A percentile compares a stretch with the other conserved stretches of the same genome.
Conservation (phyloP, 2,329 filamentous ascomycete species). For the Penicillium decumbens region DNA sequence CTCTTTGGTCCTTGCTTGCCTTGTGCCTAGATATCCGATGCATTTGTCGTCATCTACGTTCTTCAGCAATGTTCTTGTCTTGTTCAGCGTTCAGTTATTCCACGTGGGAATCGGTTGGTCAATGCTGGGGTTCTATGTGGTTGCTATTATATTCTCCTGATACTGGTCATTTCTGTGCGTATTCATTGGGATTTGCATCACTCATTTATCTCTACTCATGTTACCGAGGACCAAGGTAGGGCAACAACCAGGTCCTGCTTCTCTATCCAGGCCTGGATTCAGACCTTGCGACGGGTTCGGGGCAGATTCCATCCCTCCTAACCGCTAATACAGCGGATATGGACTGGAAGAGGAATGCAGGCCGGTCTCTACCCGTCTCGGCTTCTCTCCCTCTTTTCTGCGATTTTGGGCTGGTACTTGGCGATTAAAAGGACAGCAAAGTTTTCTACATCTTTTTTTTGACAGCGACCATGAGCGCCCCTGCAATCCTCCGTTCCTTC, state of each 20-base stretch:
- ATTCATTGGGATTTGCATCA: slow-evolving; percentile 10
- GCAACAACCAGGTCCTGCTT: neutral
- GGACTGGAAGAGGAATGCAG: neutral
- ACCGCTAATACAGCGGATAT: neutral
- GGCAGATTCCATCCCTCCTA: neutral
- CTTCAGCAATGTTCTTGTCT: slow-evolving; percentile 1
- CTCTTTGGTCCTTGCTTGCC: slow-evolving; percentile 5
- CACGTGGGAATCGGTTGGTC: slow-evolving; percentile 1
- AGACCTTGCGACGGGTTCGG: neutral
- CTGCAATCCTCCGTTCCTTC: neutral
- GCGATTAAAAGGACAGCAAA: slow-evolving; percentile 5
- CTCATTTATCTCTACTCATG: slow-evolving; percentile 1
- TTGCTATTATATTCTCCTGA: slow-evolving; percentile 2
- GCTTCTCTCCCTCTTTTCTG: neutral
- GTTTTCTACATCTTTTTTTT: neutral
- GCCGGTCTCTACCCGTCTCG: neutral
- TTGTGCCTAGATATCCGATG: slow-evolving; percentile 11
- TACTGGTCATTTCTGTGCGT: slow-evolving; percentile 5
- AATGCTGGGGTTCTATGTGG: neutral
- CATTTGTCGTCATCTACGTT: slow-evolving; percentile 3
- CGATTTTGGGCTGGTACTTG: slow-evolving; percentile 4
- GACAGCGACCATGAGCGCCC: neutral
- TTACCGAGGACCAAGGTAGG: neutral
- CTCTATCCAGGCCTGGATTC: neutral
- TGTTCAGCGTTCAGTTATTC: slow-evolving; percentile 10